A percentile compares a stretch with the other conserved stretches of the same genome.
Conservation (phyloP, 352 stramenopile genomes). For the Pythium rhizo-oryzae region DNA sequence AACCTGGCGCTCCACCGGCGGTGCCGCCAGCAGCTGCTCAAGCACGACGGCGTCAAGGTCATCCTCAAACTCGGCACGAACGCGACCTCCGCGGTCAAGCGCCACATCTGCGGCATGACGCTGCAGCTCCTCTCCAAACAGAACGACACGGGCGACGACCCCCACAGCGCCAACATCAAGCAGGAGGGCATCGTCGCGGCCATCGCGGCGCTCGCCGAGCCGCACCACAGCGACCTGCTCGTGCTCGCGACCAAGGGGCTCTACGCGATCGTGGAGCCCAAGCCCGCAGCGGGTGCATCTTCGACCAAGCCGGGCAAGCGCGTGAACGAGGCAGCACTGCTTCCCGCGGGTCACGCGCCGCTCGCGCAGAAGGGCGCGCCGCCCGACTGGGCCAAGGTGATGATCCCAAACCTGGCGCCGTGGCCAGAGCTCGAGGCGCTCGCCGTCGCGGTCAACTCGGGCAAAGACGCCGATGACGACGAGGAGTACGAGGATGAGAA, state of each 20-base stretch:
- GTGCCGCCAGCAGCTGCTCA: slow-evolving; percentile 68
- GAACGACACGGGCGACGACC: slow-evolving; percentile 36
- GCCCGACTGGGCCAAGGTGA: slow-evolving; percentile 60
- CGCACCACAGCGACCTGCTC: slow-evolving; percentile 60
- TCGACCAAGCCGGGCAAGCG: slow-evolving; percentile 2
- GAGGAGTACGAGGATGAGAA: slow-evolving; percentile 42
- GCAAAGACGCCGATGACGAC: slow-evolving; percentile 26
- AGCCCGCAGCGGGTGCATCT: slow-evolving; percentile 15
- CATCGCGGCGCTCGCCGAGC: slow-evolving; percentile 60
- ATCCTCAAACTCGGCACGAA: slow-evolving; percentile 54
- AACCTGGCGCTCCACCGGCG: slow-evolving; percentile 62
- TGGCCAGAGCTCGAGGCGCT: slow-evolving; percentile 55
- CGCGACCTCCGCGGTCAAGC: slow-evolving; percentile 48
- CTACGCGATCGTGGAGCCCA: slow-evolving; percentile 28
- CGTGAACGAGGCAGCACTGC: slow-evolving; percentile 31
- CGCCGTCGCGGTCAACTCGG: slow-evolving; percentile 17
- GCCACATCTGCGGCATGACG: slow-evolving; percentile 65
- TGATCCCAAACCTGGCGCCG: slow-evolving; percentile 46
- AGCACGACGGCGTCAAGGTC: slow-evolving; percentile 78
- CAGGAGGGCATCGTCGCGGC: slow-evolving; percentile 72
- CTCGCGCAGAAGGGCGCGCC: slow-evolving; percentile 50
- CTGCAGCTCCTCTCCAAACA: slow-evolving; percentile 58
- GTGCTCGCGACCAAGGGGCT: slow-evolving; percentile 33
- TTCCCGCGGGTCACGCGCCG: slow-evolving; percentile 29
- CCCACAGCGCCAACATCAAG: slow-evolving; percentile 59